Percentiles rank a stretch among this genome's conserved stretches.
These are phyloP conservation scores for Termitomyces heimii DNA, from an alignment of 768 basidiomycete species.

Conservation along the genomic window DNA sequence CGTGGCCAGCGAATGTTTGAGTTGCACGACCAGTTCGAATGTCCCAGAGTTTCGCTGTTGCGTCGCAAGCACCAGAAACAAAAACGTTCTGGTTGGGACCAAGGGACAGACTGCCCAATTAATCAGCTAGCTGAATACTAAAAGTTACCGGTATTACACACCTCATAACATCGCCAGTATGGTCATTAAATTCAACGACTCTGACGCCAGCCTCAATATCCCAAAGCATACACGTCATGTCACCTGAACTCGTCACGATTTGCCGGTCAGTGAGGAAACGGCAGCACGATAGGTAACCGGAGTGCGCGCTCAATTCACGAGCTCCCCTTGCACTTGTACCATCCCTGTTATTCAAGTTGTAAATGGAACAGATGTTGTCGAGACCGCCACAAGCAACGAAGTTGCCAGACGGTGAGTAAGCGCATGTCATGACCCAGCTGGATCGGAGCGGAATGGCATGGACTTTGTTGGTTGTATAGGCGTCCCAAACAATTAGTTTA, in stretches of 20 bases:
- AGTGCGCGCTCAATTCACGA: slow-evolving; percentile 93
- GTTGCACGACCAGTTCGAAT: slow-evolving; percentile 96
- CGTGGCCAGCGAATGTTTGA: slow-evolving; percentile 97
- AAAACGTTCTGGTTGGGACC: slow-evolving; percentile 92
- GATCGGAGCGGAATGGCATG: slow-evolving; percentile 97
- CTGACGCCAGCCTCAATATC: slow-evolving; percentile 97
- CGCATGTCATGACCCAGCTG: slow-evolving; percentile 99
- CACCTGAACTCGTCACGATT: slow-evolving; percentile 96
- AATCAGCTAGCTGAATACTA: slow-evolving; percentile 9
- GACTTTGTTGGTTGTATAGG: slow-evolving; percentile 99
- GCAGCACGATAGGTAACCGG: slow-evolving; percentile 97
- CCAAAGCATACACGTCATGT: slow-evolving; percentile 99
- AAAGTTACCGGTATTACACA: slow-evolving; percentile 28
- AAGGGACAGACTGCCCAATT: slow-evolving; percentile 70
- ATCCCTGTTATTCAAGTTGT: slow-evolving; percentile 83
- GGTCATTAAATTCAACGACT: slow-evolving; percentile 98
- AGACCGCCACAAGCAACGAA: slow-evolving; percentile 98
- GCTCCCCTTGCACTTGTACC: slow-evolving; percentile 82
- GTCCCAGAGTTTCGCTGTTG: slow-evolving; percentile 98
- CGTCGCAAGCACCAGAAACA: slow-evolving; percentile 99
- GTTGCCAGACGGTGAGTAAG: slow-evolving; percentile 94
- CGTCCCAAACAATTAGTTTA: slow-evolving; percentile 99
- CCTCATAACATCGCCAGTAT: slow-evolving; percentile 99
- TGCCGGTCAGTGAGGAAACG: slow-evolving; percentile 98
- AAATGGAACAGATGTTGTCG: slow-evolving; percentile 99